phyloP scores from a whole-genome alignment of 129 eudicot genomes.

The Tanacetum coccineum region DNA sequence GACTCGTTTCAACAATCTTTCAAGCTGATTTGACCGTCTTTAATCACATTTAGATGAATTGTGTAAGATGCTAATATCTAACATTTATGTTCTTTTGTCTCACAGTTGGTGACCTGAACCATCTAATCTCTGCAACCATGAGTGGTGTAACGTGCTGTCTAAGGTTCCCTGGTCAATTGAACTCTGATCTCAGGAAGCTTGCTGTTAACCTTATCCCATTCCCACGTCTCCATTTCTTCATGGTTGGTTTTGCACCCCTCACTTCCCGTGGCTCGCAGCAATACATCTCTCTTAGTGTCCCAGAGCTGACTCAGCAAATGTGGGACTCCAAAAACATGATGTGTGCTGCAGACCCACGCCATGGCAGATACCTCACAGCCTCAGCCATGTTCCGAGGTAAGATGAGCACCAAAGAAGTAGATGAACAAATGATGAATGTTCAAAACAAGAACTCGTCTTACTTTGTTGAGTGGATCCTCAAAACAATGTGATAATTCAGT shows the following conservation, averaged over 20 bases:
- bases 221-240: conserved; percentile 77
- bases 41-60: not conserved
- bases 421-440: conserved; percentile 64
- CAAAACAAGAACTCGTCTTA: conserved; percentile 73
- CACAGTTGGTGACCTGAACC: conserved; percentile 57
- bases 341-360: conserved; percentile 75
- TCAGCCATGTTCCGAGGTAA: conserved; percentile 69
- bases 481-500: conserved; percentile 59
- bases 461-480: conserved; percentile 80
- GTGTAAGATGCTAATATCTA: not conserved
- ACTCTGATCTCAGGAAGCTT: conserved; percentile 62
- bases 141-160: conserved; percentile 71
- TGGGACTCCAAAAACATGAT: conserved; percentile 80
- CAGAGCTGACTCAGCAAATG: conserved; percentile 70
- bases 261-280: conserved; percentile 65
- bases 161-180: conserved; percentile 65
- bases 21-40: not conserved
- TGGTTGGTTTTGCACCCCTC: conserved; percentile 75
- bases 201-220: conserved; percentile 71
- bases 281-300: conserved; percentile 53
- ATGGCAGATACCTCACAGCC: conserved; percentile 61
- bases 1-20: too few species aligned
- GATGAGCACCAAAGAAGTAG: conserved; percentile 69
- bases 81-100: not conserved
- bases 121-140: conserved; percentile 65